A percentile compares a stretch with the other conserved stretches of the same genome.
Evolutionary conservation across 345 rosid genomes (phyloP).

Genomic region (Murraya paniculata): DNA sequence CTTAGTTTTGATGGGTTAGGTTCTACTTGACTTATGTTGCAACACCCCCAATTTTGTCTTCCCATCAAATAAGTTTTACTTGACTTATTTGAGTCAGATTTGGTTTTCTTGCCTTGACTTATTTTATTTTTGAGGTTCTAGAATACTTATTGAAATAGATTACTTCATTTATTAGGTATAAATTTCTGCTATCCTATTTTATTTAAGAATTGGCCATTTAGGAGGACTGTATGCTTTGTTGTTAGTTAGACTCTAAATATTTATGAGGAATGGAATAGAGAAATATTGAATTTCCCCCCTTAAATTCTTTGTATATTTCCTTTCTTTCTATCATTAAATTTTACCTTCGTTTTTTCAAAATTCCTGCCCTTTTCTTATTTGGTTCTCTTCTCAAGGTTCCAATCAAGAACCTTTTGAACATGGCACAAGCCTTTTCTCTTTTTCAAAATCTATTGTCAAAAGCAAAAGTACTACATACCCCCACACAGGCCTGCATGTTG

Average conservation of each 20-base stretch:
- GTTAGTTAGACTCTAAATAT: background rate
- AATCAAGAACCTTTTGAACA: background rate
- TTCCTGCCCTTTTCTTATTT: background rate
- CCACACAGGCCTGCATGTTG: background rate
- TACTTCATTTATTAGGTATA: background rate
- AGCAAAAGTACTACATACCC: background rate
- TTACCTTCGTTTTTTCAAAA: background rate
- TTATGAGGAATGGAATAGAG: background rate
- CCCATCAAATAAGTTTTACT: too few relatives aligned
- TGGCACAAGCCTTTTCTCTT: background rate
- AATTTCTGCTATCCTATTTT: background rate
- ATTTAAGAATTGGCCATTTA: background rate
- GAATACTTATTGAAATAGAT: too few relatives aligned
- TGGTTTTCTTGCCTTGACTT: too few relatives aligned
- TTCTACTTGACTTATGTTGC: too few relatives aligned
- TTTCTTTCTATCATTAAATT: background rate
- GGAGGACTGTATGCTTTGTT: background rate
- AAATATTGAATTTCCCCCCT: background rate
- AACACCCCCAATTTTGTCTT: too few relatives aligned
- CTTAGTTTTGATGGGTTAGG: too few relatives aligned
- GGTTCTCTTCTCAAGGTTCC: background rate
- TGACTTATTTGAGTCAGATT: too few relatives aligned
- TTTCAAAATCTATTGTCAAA: background rate
- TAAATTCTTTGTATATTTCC: background rate
- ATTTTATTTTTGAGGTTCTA: too few relatives aligned